Conservation (phyloP, 2,329 filamentous ascomycete genomes). For the Coniochaeta sp. region DNA sequence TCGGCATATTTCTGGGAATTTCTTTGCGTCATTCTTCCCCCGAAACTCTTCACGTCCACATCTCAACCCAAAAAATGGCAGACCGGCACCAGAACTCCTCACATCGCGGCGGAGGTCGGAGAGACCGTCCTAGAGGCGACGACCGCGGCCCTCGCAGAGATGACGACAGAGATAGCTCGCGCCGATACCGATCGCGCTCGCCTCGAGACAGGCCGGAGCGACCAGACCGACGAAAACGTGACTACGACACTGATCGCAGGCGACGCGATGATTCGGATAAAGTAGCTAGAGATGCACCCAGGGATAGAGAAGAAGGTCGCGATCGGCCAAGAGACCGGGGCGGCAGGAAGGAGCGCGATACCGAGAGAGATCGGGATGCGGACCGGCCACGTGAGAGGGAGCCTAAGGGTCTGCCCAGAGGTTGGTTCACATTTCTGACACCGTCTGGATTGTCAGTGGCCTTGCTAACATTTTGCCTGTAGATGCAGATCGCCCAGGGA, state of each 20-base stretch:
- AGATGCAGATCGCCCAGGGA: background rate
- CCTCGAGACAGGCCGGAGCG: background rate
- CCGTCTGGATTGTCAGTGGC: background rate
- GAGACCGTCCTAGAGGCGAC: background rate
- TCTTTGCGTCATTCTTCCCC: background rate
- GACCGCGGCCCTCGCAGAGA: constrained; percentile 12
- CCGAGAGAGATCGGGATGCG: background rate
- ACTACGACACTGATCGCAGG: background rate
- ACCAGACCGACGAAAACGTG: background rate
- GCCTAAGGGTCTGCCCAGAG: background rate
- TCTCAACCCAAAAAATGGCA: constrained; percentile 4
- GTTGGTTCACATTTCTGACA: background rate
- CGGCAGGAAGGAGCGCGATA: background rate
- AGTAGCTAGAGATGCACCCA: background rate
- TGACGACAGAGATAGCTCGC: constrained; percentile 15
- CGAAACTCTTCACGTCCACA: background rate
- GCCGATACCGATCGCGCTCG: constrained; percentile 8
- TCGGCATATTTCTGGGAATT: background rate
- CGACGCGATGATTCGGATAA: background rate
- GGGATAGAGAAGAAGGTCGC: background rate
- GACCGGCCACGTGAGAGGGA: background rate
- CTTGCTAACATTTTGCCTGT: background rate
- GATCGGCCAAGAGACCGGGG: background rate
- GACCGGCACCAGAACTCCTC: constrained; percentile 5
- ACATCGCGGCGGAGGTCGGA: constrained; percentile 3